phyloP scores from a whole-genome alignment of 1,284 basidiomycete genomes.

The Rhodotorula sp. region DNA sequence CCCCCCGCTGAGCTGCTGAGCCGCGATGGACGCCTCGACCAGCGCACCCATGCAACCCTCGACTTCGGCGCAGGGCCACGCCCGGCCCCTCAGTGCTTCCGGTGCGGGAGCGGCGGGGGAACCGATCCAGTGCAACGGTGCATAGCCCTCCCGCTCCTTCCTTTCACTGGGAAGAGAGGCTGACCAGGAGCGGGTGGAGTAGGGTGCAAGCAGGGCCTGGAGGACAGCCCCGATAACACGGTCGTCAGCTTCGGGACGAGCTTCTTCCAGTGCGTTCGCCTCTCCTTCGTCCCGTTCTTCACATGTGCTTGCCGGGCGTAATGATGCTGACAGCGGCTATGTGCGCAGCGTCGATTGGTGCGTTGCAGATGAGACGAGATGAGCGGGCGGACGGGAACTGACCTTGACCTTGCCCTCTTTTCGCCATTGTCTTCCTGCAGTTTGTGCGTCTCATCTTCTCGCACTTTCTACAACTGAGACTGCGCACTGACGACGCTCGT shows the following conservation, averaged over 20 bases:
- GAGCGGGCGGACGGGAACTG: background rate
- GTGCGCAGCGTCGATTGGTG: constrained; percentile 6
- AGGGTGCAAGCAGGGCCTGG: constrained; percentile 42
- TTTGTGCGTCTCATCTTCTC: too few species aligned
- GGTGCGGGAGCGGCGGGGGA: background rate
- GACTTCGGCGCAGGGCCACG: background rate
- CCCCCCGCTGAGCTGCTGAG: too few species aligned
- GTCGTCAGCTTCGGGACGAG: constrained; percentile 45
- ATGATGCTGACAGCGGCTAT: too few species aligned
- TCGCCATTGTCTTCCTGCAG: constrained; percentile 7
- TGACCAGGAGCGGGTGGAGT: background rate
- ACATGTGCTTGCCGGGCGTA: too few species aligned
- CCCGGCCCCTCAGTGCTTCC: background rate
- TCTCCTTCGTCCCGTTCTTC: too few species aligned
- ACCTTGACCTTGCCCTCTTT: background rate
- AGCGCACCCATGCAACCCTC: background rate
- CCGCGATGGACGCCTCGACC: background rate
- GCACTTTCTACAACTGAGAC: background rate
- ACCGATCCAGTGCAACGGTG: constrained; percentile 35
- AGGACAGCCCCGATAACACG: constrained; percentile 42
- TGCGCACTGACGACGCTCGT: too few species aligned
- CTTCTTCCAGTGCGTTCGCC: constrained; percentile 40
- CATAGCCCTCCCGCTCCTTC: background rate
- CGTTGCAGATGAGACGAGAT: background rate
- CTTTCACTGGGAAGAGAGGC: background rate